A percentile compares a stretch with the other conserved stretches of the same genome.
phyloP scores from a whole-genome alignment of 2,329 filamentous ascomycete genomes.

The Ascochyta fabae region DNA sequence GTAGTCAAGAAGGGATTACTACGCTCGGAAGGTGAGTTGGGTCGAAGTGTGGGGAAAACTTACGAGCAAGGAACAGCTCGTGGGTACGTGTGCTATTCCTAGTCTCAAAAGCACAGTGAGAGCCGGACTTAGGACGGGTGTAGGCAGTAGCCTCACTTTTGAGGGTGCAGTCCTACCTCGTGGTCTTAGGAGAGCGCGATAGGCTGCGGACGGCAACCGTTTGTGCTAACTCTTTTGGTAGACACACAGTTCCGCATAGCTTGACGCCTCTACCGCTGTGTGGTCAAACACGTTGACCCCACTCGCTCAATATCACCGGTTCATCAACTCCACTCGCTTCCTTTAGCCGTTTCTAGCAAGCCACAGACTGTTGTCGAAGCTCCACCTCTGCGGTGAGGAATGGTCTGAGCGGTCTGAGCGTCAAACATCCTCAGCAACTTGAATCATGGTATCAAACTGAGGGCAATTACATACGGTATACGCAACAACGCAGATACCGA shows the following conservation, averaged over 20 bases:
- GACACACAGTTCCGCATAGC: neutral
- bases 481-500: too few relatives aligned
- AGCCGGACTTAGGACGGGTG: neutral
- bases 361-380: too few relatives aligned
- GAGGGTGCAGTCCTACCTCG: neutral
- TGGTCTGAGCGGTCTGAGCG: too few relatives aligned
- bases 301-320: neutral
- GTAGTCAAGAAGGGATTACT: neutral
- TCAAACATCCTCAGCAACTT: too few relatives aligned
- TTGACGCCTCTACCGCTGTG: neutral
- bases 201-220: neutral
- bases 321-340: neutral
- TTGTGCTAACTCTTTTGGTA: neutral
- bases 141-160: neutral
- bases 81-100: neutral
- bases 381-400: too few relatives aligned
- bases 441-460: too few relatives aligned
- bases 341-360: neutral
- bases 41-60: constrained; percentile 8
- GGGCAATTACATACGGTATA: too few relatives aligned
- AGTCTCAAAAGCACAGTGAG: neutral
- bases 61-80: neutral
- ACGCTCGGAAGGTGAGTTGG: constrained; percentile 9
- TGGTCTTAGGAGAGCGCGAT: neutral
- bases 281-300: neutral